Percentiles rank a stretch among this genome's conserved stretches.
phyloP scores from a whole-genome alignment of 2,329 filamentous ascomycete genomes.

The Bipolaris oryzae region DNA sequence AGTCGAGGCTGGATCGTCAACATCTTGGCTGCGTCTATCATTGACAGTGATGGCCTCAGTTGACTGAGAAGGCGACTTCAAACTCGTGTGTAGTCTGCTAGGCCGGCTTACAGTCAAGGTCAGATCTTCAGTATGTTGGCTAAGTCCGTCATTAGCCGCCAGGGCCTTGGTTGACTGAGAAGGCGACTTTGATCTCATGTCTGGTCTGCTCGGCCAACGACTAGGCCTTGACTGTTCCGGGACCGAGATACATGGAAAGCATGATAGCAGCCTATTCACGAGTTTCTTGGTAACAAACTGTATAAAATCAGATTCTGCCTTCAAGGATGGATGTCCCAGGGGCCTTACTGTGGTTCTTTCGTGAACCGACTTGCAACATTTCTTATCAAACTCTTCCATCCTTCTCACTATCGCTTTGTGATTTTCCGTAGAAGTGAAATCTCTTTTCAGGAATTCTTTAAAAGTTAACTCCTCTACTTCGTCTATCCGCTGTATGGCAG shows the following conservation, averaged over 20 bases:
- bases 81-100: not conserved
- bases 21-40: not conserved
- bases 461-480: not conserved
- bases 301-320: not conserved
- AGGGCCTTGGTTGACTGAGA: not conserved
- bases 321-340: not conserved
- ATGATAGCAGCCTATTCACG: not conserved
- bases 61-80: not conserved
- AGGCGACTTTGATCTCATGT: not conserved
- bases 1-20: not conserved
- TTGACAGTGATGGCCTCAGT: not conserved
- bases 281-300: not conserved
- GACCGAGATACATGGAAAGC: not conserved
- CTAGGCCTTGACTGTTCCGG: not conserved
- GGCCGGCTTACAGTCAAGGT: not conserved
- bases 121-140: not conserved
- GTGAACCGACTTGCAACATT: not conserved
- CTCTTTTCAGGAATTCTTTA: not conserved
- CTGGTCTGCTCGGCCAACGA: not conserved
- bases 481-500: not conserved
- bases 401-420: not conserved
- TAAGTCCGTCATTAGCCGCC: not conserved
- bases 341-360: not conserved
- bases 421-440: not conserved
- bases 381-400: not conserved